These are phyloP conservation scores for Ashbya aceris DNA, from an alignment of 1,139 yeast genomes.

Conservation along the genomic window DNA sequence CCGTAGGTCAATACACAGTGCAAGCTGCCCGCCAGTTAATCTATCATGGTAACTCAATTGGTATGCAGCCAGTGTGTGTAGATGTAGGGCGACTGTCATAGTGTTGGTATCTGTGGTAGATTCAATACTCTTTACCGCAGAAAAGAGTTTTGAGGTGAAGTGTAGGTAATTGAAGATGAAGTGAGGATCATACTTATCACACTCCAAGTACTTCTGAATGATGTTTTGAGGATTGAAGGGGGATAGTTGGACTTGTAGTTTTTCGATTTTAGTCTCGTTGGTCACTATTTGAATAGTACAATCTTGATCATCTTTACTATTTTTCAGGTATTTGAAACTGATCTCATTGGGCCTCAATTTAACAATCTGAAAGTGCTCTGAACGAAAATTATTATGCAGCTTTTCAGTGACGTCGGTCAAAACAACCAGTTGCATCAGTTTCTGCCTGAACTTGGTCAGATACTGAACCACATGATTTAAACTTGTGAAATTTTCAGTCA, in stretches of 20 bases:
- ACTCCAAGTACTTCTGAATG: constrained; percentile 27
- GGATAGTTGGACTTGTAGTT: constrained; percentile 24
- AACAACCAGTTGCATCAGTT: constrained; percentile 27
- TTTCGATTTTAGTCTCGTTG: constrained; percentile 22
- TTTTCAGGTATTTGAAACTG: constrained; percentile 27
- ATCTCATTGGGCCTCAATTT: constrained; percentile 28
- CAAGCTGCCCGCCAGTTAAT: constrained; percentile 20
- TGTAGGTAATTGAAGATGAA: constrained; percentile 29
- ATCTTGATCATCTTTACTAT: constrained; percentile 21
- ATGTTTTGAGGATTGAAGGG: constrained; percentile 28
- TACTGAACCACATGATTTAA: constrained; percentile 24
- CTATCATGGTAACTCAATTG: constrained; percentile 23
- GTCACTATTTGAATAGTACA: constrained; percentile 27
- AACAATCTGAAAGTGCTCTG: constrained; percentile 26
- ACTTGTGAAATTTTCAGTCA: constrained; percentile 23
- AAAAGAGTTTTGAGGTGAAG: constrained; percentile 28
- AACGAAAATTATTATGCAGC: constrained; percentile 26
- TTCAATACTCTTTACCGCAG: constrained; percentile 17
- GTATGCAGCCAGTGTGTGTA: constrained; percentile 26
- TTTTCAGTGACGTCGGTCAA: constrained; percentile 29
- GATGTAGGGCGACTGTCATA: constrained; percentile 19
- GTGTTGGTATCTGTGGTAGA: constrained; percentile 9
- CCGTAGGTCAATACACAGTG: constrained; percentile 23
- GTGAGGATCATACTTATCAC: constrained; percentile 23
- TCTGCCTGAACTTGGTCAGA: constrained; percentile 25